phyloP scores from a whole-genome alignment of 805 yeast genomes.

The Saccharomycopsis fodiens region DNA sequence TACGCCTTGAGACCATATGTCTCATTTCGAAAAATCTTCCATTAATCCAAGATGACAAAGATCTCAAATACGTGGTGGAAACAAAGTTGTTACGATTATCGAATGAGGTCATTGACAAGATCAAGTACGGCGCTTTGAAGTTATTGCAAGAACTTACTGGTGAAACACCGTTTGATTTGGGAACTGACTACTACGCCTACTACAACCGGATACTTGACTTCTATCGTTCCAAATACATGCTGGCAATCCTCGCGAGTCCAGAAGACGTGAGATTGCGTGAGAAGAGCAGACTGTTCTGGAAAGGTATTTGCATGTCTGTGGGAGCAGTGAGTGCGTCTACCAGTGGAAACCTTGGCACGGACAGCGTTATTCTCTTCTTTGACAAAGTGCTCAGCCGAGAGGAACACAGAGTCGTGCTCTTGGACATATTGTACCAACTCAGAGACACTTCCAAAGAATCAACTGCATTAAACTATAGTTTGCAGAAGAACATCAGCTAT shows the following conservation, averaged over 20 bases:
- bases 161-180: background rate
- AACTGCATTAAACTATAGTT: conserved; percentile 7
- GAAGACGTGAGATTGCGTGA: conserved; percentile 12
- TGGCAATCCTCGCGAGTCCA: conserved; percentile 20
- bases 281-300: conserved; percentile 38
- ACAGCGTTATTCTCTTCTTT: conserved; percentile 30
- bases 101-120: conserved; percentile 54
- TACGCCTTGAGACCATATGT: conserved; percentile 45
- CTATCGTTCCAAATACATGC: conserved; percentile 26
- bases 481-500: conserved; percentile 2
- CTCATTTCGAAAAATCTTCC: conserved; percentile 30
- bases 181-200: conserved; percentile 9
- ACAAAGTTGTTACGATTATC: conserved; percentile 44
- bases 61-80: conserved; percentile 23
- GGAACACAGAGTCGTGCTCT: conserved; percentile 1
- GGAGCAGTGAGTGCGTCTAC: conserved; percentile 53
- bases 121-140: conserved; percentile 37
- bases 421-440: conserved; percentile 13
- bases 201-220: conserved; percentile 14
- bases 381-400: conserved; percentile 13
- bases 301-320: conserved; percentile 43
- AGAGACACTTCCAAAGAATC: background rate
- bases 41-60: conserved; percentile 15
- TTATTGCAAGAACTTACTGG: conserved; percentile 28
- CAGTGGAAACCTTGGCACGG: conserved; percentile 37